Evolutionary conservation across 2,329 filamentous ascomycete genomes (phyloP).

Genomic region (Cladobotryum protrusum): DNA sequence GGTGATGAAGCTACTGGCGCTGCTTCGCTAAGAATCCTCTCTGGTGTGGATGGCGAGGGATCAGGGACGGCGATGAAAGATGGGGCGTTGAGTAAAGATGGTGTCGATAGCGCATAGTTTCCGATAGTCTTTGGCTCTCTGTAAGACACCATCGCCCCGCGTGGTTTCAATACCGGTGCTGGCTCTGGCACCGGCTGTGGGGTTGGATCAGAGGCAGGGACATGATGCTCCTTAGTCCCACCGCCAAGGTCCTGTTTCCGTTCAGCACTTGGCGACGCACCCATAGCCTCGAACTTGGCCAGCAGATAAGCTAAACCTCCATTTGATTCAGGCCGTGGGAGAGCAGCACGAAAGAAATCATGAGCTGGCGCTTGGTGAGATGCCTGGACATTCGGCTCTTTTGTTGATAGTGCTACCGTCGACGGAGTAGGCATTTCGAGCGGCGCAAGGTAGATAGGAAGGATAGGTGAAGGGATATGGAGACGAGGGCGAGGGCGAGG

Average conservation of each 20-base stretch:
- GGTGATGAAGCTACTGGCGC: not conserved
- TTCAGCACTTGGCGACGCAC: conserved; percentile 13
- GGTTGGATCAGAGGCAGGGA: not conserved
- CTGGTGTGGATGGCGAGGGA: not conserved
- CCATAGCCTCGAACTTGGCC: conserved; percentile 30
- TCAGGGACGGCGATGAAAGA: not conserved
- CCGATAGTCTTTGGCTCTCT: not conserved
- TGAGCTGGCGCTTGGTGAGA: not conserved
- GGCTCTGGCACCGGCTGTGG: not conserved
- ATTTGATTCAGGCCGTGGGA: not conserved
- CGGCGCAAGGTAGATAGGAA: not conserved
- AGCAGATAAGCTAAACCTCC: conserved; percentile 26
- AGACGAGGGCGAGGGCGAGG: not conserved
- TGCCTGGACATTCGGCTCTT: not conserved
- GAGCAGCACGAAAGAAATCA: not conserved
- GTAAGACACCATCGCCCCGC: not conserved
- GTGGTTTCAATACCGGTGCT: not conserved
- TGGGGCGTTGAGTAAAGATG: not conserved
- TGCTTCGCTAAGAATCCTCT: not conserved
- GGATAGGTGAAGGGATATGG: not conserved
- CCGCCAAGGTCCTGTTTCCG: not conserved
- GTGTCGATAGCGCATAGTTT: not conserved
- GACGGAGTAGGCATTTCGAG: not conserved
- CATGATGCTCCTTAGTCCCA: not conserved
- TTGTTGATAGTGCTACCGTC: not conserved